Base-by-base conservation (phyloP, 148 eudicot genomes). In the Rhododendron ferrugineum region DNA sequence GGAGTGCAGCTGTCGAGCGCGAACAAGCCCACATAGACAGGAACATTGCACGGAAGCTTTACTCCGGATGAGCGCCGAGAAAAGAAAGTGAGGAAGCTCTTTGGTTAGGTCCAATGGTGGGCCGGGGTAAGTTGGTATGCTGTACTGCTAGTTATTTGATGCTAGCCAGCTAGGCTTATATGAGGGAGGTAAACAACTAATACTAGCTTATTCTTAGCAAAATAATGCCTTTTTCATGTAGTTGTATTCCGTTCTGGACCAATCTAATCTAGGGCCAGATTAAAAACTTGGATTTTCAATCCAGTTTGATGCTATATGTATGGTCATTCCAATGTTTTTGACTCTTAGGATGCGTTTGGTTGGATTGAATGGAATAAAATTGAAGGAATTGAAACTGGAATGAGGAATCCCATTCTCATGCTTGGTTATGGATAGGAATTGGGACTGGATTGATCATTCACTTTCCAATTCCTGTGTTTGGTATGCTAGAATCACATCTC, bases 11-110 rank as follows among this genome's bases (percentile, higher is more conserved):
- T 36, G 98, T 97, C 56, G 98, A 95, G 89, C 97, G 98, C 68
- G 98, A 94, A 85, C 97, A 93, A 89, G 99, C 99, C 22, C 99
- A 96, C 73, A 90, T 93, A 5, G 99, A 96, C 90, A 88, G 99
- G 79, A 96, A 96, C 81, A 90, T 92, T 80, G 95, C 98, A 32
- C 94, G 99, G 46, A 96, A 95, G 86, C 97, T 96, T 96, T 40
- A 95, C 99, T 23, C 99, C 98, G 3, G 95, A 94, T 13, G 98
- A 96, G 85, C 93, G 93, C 2, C 95, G 99, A 79, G 99, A 95
- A 83, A 94, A 96, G 93, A 95, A 92, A 87, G 96, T 94, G 88
- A 91, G 95, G 86, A 94, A 96, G 87, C 94, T 95, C 23, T 95
- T 96, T 88, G 99, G 94, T 28, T 66, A n/a, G 36, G 54, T 60